phyloP scores from a whole-genome alignment of 139 green algal genomes.

The Raphidocelis subcapitata region DNA sequence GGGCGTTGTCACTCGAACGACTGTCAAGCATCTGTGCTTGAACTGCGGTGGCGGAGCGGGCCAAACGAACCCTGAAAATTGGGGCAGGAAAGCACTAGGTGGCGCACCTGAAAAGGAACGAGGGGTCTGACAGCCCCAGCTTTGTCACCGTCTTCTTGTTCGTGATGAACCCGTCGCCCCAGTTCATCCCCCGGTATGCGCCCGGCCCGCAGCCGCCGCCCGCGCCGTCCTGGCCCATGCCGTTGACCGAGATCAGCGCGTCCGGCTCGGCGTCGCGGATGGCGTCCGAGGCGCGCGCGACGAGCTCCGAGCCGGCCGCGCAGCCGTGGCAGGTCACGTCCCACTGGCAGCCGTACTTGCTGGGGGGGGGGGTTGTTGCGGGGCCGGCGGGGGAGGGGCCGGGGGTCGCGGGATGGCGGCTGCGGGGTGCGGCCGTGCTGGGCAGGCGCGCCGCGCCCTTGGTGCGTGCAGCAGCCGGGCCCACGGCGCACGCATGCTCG shows the following conservation, averaged over 20 bases:
- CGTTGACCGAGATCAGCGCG: not conserved
- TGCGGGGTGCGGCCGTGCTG: too few relatives aligned
- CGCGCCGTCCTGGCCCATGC: not conserved
- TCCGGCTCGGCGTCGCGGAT: not conserved
- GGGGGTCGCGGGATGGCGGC: too few relatives aligned
- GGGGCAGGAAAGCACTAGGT: too few relatives aligned
- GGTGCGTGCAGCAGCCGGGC: too few relatives aligned
- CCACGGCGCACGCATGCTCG: too few relatives aligned
- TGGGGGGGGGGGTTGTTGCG: too few relatives aligned
- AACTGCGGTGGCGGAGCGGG: too few relatives aligned
- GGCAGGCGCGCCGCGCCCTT: too few relatives aligned
- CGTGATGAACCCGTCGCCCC: constrained; percentile 1
- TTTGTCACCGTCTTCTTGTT: not conserved
- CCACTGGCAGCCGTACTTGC: not conserved
- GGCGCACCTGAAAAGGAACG: not conserved
- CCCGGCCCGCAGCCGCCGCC: not conserved
- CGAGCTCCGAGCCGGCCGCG: not conserved
- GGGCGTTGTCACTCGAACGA: too few relatives aligned
- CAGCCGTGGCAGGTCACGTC: not conserved
- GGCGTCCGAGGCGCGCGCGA: not conserved
- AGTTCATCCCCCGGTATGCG: not conserved
- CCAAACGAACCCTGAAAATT: too few relatives aligned
- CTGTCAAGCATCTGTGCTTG: too few relatives aligned
- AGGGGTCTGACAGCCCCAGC: not conserved
- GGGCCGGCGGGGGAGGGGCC: too few relatives aligned